These are phyloP conservation scores for Xylariaceae sp. DNA, from an alignment of 2,329 filamentous ascomycete species.

Conservation along the genomic window DNA sequence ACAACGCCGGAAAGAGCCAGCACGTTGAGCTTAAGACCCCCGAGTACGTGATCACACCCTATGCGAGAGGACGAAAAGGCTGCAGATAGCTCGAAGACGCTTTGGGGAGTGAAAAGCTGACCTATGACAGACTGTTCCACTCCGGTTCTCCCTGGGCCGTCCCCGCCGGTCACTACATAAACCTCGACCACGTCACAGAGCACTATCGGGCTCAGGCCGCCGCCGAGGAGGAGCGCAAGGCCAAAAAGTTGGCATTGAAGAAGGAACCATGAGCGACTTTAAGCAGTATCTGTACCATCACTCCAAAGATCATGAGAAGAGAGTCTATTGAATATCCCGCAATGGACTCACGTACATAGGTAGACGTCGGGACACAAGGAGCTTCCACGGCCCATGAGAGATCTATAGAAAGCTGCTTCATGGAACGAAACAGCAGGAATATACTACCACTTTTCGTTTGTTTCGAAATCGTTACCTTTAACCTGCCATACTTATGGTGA, in stretches of 20 bases:
- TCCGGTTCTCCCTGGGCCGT: constrained; percentile 52
- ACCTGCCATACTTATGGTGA: not conserved
- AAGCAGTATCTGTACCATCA: constrained; percentile 5
- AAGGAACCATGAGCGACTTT: constrained; percentile 21
- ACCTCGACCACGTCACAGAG: constrained; percentile 55
- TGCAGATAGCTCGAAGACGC: not conserved
- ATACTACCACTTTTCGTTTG: constrained; percentile 2
- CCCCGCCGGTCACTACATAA: constrained; percentile 52
- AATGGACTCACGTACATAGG: constrained; percentile 6
- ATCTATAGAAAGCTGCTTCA: not conserved
- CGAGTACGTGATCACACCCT: constrained; percentile 47
- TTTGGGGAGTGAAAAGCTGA: constrained; percentile 12
- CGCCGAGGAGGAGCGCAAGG: constrained; percentile 55
- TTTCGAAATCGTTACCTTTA: not conserved
- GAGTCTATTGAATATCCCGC: not conserved
- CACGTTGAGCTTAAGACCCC: constrained; percentile 54
- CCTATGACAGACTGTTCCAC: constrained; percentile 43
- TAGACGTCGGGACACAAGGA: not conserved
- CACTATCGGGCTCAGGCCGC: constrained; percentile 56
- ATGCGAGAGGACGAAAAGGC: not conserved
- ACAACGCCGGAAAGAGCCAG: constrained; percentile 43
- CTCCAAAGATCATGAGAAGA: not conserved
- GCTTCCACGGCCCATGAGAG: too few relatives aligned
- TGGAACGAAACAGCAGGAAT: constrained; percentile 2
- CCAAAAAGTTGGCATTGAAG: constrained; percentile 45